Percentiles rank a stretch among this genome's conserved stretches.
These are phyloP conservation scores for Acanthamoeba culbertsoni DNA, from an alignment of 208 protist genomes.

Conservation along the genomic window DNA sequence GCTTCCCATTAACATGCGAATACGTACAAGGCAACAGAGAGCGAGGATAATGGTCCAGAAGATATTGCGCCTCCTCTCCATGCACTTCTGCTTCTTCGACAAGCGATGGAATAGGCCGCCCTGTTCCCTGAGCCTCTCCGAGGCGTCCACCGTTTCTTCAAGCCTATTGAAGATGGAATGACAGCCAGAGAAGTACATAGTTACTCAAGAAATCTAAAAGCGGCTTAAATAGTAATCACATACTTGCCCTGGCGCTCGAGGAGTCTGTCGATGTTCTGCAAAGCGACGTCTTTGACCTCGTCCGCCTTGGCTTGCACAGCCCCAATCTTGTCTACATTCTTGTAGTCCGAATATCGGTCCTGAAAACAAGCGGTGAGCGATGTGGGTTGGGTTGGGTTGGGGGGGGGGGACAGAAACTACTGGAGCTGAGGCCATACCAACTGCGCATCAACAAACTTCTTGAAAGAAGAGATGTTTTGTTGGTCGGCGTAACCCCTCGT, in stretches of 20 bases:
- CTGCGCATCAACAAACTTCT: neutral
- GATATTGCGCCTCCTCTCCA: constrained; percentile 32
- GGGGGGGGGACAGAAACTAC: too few species aligned
- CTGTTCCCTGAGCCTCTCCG: constrained; percentile 20
- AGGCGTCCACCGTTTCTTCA: constrained; percentile 2
- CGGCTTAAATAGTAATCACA: neutral
- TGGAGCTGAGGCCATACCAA: neutral
- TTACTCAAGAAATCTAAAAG: neutral
- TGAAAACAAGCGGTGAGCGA: neutral
- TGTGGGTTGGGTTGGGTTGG: neutral
- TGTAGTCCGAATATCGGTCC: constrained; percentile 18
- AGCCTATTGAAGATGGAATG: neutral
- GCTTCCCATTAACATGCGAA: neutral
- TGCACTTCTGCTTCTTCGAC: constrained; percentile 24
- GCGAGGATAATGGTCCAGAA: constrained; percentile 18
- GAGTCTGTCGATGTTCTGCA: constrained; percentile 1
- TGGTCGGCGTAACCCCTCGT: neutral
- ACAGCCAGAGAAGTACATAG: neutral
- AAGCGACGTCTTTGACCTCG: constrained; percentile 6
- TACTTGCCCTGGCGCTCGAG: constrained; percentile 17
- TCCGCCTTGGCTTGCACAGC: constrained; percentile 16
- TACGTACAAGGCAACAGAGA: neutral
- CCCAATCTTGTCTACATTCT: constrained; percentile 13
- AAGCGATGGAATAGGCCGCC: neutral
- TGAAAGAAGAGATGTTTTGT: neutral